Evolutionary conservation across 176 grass and related monocot genomes (phyloP).

Genomic region (Aegilops bicornis): DNA sequence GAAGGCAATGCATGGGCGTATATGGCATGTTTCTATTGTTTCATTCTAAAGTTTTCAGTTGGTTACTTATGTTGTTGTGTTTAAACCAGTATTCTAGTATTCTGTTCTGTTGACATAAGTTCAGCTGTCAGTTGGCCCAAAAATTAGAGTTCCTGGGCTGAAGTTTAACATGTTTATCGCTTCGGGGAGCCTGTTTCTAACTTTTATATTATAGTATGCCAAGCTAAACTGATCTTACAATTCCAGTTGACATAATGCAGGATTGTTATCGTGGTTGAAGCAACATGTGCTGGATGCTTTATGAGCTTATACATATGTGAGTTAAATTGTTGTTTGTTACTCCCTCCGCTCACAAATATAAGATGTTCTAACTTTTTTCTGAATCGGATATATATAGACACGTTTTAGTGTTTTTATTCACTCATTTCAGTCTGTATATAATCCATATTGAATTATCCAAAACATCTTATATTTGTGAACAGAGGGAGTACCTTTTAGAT

Average conservation of each 20-base stretch:
- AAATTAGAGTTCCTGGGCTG: constrained; percentile 1
- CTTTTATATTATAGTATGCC: background rate
- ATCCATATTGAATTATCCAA: too few relatives aligned
- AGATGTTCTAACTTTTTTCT: too few relatives aligned
- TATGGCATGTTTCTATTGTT: background rate
- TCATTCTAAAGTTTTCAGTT: constrained; percentile 1
- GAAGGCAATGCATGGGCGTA: background rate
- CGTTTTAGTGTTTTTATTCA: too few relatives aligned
- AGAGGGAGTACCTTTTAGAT: background rate
- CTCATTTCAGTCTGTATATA: too few relatives aligned
- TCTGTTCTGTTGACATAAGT: constrained; percentile 6
- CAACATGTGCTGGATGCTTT: constrained; percentile 74
- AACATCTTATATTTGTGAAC: too few relatives aligned
- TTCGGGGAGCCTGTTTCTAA: background rate
- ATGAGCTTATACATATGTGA: constrained; percentile 96
- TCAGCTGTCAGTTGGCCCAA: background rate
- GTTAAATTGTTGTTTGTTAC: constrained; percentile 25
- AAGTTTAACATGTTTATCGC: constrained; percentile 8
- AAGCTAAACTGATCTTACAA: constrained; percentile 1
- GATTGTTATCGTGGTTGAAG: constrained; percentile 74
- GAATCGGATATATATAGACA: too few relatives aligned
- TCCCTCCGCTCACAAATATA: too few relatives aligned
- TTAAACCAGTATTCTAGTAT: background rate
- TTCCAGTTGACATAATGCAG: constrained; percentile 47
- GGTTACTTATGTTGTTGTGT: constrained; percentile 13